phyloP scores from a whole-genome alignment of 2,329 filamentous ascomycete genomes.

The Rhynchosporium graminicola region DNA sequence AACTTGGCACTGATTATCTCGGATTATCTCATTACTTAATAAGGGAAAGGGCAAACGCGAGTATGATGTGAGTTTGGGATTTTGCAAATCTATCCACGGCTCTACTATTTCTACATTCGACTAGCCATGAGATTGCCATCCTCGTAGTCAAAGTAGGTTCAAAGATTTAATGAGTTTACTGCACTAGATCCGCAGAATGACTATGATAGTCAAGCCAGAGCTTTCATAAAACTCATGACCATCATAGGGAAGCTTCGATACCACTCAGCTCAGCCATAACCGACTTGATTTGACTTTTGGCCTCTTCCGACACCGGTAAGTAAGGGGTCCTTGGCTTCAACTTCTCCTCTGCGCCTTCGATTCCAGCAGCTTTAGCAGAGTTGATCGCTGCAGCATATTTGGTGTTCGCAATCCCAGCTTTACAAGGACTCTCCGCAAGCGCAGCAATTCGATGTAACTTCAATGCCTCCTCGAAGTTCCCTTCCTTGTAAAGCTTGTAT shows the following conservation, averaged over 20 bases:
- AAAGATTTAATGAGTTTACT: no score
- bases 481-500: conserved; percentile 51
- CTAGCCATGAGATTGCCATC: no score
- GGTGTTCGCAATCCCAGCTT: conserved; percentile 54
- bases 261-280: conserved; percentile 20
- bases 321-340: conserved; percentile 53
- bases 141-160: no score
- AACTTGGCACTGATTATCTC: no score
- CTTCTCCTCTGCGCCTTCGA: conserved; percentile 51
- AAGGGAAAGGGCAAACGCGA: no score
- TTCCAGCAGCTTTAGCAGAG: conserved; percentile 51
- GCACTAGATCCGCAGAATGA: no score
- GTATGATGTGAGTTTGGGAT: no score
- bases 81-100: no score
- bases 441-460: conserved; percentile 53
- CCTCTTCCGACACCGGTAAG: conserved; percentile 44
- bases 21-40: no score
- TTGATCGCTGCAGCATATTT: conserved; percentile 56
- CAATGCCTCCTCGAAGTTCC: conserved; percentile 51
- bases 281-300: conserved; percentile 31
- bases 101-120: no score
- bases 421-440: conserved; percentile 53
- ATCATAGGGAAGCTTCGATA: conserved; percentile 21
- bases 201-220: no score
- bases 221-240: background rate